These are phyloP conservation scores for Olyra latifolia DNA, from an alignment of 176 grass and related monocot species.

Conservation along the genomic window DNA sequence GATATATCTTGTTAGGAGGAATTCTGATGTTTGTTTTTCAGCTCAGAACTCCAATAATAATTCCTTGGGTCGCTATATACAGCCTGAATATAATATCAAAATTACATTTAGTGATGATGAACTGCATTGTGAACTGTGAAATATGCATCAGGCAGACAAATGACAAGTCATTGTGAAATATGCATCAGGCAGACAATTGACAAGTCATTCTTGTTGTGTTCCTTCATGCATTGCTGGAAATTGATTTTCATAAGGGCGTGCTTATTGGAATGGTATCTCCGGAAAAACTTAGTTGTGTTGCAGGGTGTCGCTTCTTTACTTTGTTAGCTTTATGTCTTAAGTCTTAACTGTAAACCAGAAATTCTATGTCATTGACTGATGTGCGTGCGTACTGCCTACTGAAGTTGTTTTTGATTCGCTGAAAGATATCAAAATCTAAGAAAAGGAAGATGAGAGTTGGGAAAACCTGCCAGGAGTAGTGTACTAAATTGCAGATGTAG, in stretches of 20 bases:
- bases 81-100: not conserved
- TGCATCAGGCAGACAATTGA: not conserved
- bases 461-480: not conserved
- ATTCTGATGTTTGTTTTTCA: not conserved
- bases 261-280: not conserved
- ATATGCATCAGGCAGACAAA: not conserved
- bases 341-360: not conserved
- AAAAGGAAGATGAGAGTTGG: not conserved
- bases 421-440: not conserved
- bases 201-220: not conserved
- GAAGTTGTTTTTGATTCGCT: not conserved
- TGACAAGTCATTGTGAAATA: not conserved
- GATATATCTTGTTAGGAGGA: not conserved
- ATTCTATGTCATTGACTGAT: not conserved
- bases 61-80: not conserved
- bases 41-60: not conserved
- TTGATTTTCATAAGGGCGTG: not conserved
- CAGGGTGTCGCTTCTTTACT: not conserved
- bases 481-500: no score
- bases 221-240: not conserved
- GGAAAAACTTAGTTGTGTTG: not conserved
- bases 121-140: not conserved
- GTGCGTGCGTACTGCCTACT: not conserved
- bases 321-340: not conserved
- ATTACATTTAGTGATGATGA: not conserved